These are phyloP conservation scores for Kwoniella newhampshirensis DNA, from an alignment of 768 basidiomycete species.

Conservation along the genomic window DNA sequence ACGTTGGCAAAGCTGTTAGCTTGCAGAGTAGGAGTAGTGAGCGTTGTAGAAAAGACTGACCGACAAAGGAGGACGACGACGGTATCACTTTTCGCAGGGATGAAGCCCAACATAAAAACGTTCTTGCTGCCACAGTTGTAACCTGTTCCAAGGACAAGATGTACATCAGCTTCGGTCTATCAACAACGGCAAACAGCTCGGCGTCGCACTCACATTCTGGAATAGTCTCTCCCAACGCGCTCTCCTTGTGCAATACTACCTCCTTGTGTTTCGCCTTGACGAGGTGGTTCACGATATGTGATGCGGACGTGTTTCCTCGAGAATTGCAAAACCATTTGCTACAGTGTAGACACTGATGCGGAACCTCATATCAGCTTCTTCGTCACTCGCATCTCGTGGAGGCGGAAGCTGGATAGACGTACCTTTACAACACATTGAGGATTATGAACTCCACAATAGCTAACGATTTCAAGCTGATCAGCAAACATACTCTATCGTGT, in stretches of 20 bases:
- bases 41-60: slow-evolving; percentile 57
- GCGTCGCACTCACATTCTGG: slow-evolving; percentile 70
- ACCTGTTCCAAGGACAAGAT: slow-evolving; percentile 31
- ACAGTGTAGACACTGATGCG: slow-evolving; percentile 49
- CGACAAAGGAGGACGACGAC: slow-evolving; percentile 96
- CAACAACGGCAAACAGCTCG: background rate
- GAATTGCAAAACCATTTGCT: slow-evolving; percentile 83
- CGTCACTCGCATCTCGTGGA: background rate
- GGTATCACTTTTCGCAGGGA: slow-evolving; percentile 97
- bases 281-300: slow-evolving; percentile 98
- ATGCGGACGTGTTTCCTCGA: slow-evolving; percentile 93
- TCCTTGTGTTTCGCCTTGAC: slow-evolving; percentile 99
- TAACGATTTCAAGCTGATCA: no score
- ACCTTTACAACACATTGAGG: slow-evolving; percentile 92
- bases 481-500: slow-evolving; percentile 13
- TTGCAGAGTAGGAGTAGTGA: background rate
- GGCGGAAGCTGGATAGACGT: slow-evolving; percentile 4
- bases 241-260: slow-evolving; percentile 91
- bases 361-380: background rate
- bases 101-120: slow-evolving; percentile 98
- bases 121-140: slow-evolving; percentile 99
- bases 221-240: slow-evolving; percentile 91
- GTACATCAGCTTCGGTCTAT: background rate
- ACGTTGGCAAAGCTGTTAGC: background rate
- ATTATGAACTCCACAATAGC: slow-evolving; percentile 97